These are phyloP conservation scores for Aspergillus sp. DNA, from an alignment of 2,329 filamentous ascomycete species.

Conservation along the genomic window DNA sequence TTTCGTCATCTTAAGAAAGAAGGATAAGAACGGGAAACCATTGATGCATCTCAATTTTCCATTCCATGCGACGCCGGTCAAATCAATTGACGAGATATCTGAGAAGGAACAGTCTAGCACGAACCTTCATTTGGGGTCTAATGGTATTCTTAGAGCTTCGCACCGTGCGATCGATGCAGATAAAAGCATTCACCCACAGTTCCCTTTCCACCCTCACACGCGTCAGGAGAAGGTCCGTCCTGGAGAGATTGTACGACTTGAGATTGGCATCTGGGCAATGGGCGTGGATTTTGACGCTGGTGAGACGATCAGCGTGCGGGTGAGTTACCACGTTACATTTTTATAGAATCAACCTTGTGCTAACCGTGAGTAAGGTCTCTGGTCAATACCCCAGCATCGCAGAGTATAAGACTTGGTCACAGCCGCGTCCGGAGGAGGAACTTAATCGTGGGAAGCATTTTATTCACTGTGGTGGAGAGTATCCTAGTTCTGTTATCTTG, in stretches of 20 bases:
- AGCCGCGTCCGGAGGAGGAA: too few species aligned
- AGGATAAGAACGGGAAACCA: conserved; percentile 45
- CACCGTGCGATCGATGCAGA: conserved; percentile 43
- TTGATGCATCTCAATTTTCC: conserved; percentile 51
- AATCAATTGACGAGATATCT: conserved; percentile 29
- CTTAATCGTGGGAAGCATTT: too few species aligned
- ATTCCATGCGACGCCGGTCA: conserved; percentile 34
- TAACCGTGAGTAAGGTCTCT: too few species aligned
- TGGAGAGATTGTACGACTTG: conserved; percentile 48
- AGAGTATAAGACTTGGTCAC: too few species aligned
- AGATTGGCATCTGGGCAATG: conserved; percentile 53
- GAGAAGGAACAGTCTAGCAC: conserved; percentile 43
- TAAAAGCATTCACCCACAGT: conserved; percentile 36
- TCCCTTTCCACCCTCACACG: conserved; percentile 44
- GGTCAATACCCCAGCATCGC: too few species aligned
- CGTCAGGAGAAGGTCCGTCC: conserved; percentile 44
- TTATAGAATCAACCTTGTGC: too few species aligned
- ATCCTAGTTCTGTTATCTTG: too few species aligned
- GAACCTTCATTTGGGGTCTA: conserved; percentile 47
- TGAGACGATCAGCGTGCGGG: conserved; percentile 33
- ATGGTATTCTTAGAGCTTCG: conserved; percentile 50
- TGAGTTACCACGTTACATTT: too few species aligned
- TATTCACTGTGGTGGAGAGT: too few species aligned
- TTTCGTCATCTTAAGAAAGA: conserved; percentile 50
- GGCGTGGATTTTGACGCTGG: conserved; percentile 51